These are phyloP conservation scores for Cyberlindnera xylosilytica DNA, from an alignment of 805 yeast species.

Conservation along the genomic window DNA sequence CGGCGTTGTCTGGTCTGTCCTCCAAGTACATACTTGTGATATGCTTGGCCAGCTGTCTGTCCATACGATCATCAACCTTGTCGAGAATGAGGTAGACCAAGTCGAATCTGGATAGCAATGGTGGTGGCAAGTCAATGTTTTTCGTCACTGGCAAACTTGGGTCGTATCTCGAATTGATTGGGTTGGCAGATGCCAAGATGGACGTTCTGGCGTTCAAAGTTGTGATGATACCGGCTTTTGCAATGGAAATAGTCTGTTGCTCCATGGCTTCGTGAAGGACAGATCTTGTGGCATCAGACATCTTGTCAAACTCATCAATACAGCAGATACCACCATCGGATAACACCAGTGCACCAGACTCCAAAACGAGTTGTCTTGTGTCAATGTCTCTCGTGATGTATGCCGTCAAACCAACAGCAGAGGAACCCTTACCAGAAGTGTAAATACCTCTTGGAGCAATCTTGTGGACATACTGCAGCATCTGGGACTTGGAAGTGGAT, in stretches of 20 bases:
- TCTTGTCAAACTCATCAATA: constrained; percentile 97
- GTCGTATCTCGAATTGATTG: constrained; percentile 92
- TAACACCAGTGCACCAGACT: constrained; percentile 92
- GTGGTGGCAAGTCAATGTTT: constrained; percentile 96
- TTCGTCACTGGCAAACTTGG: constrained; percentile 93
- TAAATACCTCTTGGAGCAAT: constrained; percentile 98
- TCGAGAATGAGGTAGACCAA: constrained; percentile 89
- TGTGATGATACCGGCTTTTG: constrained; percentile 97
- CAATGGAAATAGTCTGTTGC: constrained; percentile 96
- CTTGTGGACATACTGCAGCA: constrained; percentile 91
- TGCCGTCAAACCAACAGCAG: constrained; percentile 98
- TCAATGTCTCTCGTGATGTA: constrained; percentile 93
- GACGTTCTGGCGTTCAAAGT: constrained; percentile 96
- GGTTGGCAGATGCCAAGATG: constrained; percentile 93
- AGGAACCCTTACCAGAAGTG: constrained; percentile 98
- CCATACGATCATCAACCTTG: constrained; percentile 82
- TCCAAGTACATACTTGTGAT: constrained; percentile 89
- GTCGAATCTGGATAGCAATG: constrained; percentile 91
- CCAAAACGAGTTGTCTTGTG: constrained; percentile 88
- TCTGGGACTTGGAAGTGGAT: constrained; percentile 93
- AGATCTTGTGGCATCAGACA: constrained; percentile 91
- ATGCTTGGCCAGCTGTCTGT: constrained; percentile 85
- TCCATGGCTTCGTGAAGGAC: constrained; percentile 99
- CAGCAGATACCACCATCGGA: constrained; percentile 99
- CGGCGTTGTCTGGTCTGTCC: constrained; percentile 73